A percentile compares a stretch with the other conserved stretches of the same genome.
phyloP scores from a whole-genome alignment of 495 filamentous ascomycete species.

The Hypoxylon lenormandii region DNA sequence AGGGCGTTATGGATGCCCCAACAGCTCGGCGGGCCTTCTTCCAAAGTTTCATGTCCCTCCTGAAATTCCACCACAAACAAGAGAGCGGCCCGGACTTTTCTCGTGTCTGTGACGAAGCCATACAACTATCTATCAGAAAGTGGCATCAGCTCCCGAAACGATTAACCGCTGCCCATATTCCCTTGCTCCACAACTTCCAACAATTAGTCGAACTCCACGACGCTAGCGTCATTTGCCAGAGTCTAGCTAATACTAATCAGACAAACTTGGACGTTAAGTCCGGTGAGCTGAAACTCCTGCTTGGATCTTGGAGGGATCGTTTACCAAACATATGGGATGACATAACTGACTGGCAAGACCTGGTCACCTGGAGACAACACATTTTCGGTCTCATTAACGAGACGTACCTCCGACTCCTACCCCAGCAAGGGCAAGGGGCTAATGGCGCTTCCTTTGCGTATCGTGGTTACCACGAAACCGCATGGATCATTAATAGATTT shows the following conservation, averaged over 20 bases:
- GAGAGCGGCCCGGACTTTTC: conserved; percentile 85
- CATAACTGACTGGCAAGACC: conserved; percentile 98
- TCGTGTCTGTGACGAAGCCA: conserved; percentile 91
- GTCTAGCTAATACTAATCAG: conserved; percentile 83
- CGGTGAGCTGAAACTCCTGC: conserved; percentile 90
- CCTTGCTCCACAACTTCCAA: conserved; percentile 96
- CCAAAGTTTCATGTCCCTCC: conserved; percentile 94
- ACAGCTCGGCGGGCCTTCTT: conserved; percentile 94
- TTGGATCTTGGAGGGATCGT: conserved; percentile 94
- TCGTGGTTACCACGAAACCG: conserved; percentile 96
- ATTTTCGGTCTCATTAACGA: conserved; percentile 97
- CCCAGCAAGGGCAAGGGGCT: conserved; percentile 80
- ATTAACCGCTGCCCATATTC: conserved; percentile 95
- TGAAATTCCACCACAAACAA: conserved; percentile 89
- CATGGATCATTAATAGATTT: conserved; percentile 99
- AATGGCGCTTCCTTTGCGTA: conserved; percentile 90
- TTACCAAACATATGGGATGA: conserved; percentile 99
- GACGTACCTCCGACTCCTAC: conserved; percentile 88
- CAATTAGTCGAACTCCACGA: conserved; percentile 98
- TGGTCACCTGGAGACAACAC: conserved; percentile 98
- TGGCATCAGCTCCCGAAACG: conserved; percentile 96
- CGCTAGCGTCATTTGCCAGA: conserved; percentile 92
- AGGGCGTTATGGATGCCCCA: conserved; percentile 95
- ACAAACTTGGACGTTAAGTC: conserved; percentile 92
- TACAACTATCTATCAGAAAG: conserved; percentile 94